Base-by-base conservation (phyloP, 139 green algal species). In the Chlorella sp. region DNA sequence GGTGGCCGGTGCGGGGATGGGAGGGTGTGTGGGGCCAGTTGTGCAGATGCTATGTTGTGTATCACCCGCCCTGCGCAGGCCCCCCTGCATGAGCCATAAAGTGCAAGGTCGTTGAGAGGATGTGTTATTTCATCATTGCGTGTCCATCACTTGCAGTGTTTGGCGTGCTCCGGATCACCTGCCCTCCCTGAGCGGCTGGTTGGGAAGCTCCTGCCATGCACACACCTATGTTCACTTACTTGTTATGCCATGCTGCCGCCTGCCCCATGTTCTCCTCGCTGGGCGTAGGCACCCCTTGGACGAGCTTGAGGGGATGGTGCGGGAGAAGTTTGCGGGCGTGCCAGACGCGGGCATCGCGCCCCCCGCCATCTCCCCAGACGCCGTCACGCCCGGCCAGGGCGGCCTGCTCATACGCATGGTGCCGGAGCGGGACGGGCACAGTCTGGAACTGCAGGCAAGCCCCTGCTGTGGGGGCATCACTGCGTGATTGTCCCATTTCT, bases 401-500 rank as follows among this genome's bases (percentile, higher is more conserved):
- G 90, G 91, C 0, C 37, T 92, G 85, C 80, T 97, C 64, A 77
- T 96, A 36, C 89, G 91, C 66, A 85, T 95, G 81, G 95, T 99
- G 64, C 97, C 97, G 0, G 92, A 97, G 61, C 95, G 88, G 80
- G 94, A 98, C 42, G 94, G 92, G 3, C 95, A 98, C 92, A 92
- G 68, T 24, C 82, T 99, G n/a, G 94, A 97, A 88, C 89, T 98
- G 64, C 83, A 88, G 83, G 83, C 32, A 19, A 28, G 82, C 30
- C 21, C 1, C 1, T 68, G 60, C 15, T n/a, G n/a, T n/a, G n/a
- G n/a, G n/a, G n/a, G n/a, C n/a, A n/a, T n/a, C n/a, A n/a, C n/a
- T n/a, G n/a, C n/a, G n/a, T n/a, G n/a, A n/a, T n/a, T n/a, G n/a
- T n/a, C n/a, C n/a, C n/a, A n/a, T n/a, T n/a, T n/a, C n/a, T n/a